Evolutionary conservation across 345 rosid genomes (phyloP).

Genomic region (Alliaria petiolata): DNA sequence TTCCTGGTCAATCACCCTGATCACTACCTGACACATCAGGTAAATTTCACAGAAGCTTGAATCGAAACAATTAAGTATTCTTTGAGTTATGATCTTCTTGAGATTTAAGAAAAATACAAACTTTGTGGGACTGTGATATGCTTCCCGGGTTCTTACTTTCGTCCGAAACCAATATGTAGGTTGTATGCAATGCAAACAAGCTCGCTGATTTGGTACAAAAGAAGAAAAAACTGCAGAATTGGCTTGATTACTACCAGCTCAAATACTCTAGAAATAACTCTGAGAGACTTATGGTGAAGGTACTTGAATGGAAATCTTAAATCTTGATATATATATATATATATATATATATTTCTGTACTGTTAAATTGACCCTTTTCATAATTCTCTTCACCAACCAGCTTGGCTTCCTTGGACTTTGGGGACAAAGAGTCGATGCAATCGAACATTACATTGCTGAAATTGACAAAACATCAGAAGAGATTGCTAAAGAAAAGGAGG

Average conservation of each 20-base stretch:
- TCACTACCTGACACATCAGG: constrained; percentile 70
- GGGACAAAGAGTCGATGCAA: constrained; percentile 79
- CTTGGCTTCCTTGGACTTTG: constrained; percentile 89
- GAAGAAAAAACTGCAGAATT: constrained; percentile 72
- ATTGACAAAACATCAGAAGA: constrained; percentile 60
- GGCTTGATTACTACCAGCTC: constrained; percentile 85
- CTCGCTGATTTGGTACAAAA: constrained; percentile 74
- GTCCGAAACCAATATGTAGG: constrained; percentile 42
- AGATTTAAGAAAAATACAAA: not conserved
- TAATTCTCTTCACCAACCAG: constrained; percentile 39
- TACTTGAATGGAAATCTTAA: constrained; percentile 15
- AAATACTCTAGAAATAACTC: constrained; percentile 56
- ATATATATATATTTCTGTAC: no score
- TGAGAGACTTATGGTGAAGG: constrained; percentile 60
- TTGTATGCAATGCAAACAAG: constrained; percentile 82
- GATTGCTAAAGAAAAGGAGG: constrained; percentile 64
- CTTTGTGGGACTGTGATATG: not conserved
- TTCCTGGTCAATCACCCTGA: constrained; percentile 82
- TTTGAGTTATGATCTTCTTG: not conserved
- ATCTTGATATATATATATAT: no score
- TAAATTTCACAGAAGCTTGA: constrained; percentile 10
- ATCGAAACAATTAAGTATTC: no score
- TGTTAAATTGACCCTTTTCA: constrained; percentile 1
- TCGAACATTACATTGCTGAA: constrained; percentile 57
- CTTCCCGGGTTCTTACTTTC: constrained; percentile 1